Conservation (phyloP, 257 asterid species). For the Asclepias syriaca region DNA sequence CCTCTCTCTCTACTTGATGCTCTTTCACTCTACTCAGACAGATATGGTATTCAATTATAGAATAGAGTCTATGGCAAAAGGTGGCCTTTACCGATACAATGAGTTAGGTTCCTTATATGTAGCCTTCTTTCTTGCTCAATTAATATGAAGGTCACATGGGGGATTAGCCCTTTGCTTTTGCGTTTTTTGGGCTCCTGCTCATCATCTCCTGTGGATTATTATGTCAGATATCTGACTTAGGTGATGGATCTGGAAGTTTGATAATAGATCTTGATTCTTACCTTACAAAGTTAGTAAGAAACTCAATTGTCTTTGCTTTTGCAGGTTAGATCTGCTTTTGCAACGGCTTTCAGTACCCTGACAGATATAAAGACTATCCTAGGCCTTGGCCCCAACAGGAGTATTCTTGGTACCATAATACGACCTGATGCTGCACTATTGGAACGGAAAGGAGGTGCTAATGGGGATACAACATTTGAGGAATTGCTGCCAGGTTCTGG, state of each 20-base stretch:
- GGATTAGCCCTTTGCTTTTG: neutral
- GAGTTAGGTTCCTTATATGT: neutral
- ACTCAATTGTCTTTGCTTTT: neutral
- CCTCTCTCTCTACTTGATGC: no score
- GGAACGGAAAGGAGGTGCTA: constrained; percentile 82
- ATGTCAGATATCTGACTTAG: neutral
- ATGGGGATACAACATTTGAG: constrained; percentile 38
- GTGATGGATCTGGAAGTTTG: neutral
- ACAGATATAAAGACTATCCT: constrained; percentile 55
- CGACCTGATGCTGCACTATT: constrained; percentile 70
- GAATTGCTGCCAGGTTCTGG: constrained; percentile 57
- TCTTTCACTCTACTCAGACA: no score
- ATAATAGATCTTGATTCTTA: neutral
- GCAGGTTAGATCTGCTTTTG: constrained; percentile 90
- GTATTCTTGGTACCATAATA: constrained; percentile 84
- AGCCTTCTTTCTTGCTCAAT: neutral
- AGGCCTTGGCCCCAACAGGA: constrained; percentile 56
- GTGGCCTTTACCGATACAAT: neutral
- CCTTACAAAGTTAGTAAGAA: neutral
- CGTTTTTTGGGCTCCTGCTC: neutral
- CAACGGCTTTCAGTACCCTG: constrained; percentile 68
- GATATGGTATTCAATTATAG: no score
- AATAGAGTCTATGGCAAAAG: neutral
- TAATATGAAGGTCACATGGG: neutral
- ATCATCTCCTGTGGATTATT: neutral